phyloP scores from a whole-genome alignment of 2,329 filamentous ascomycete genomes.

The Rhinocladiella mackenziei region DNA sequence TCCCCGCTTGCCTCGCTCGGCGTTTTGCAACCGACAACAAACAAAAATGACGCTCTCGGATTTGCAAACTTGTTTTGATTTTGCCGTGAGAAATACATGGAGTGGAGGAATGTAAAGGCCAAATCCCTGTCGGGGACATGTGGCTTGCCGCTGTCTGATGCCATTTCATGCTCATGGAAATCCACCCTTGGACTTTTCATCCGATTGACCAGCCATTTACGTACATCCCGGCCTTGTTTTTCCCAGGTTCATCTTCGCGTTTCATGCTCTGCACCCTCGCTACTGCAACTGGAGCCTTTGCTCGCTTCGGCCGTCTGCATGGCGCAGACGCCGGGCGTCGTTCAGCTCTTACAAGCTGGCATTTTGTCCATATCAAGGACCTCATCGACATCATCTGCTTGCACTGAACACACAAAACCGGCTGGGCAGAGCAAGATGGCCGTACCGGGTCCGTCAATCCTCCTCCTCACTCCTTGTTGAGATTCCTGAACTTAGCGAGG shows the following conservation, averaged over 20 bases:
- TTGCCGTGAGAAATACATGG: too few relatives aligned
- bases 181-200: conserved; percentile 6
- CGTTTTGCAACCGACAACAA: conserved; percentile 13
- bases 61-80: conserved; percentile 17
- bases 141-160: too few relatives aligned
- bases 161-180: conserved; percentile 3
- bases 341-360: conserved; percentile 14
- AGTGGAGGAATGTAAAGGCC: not conserved
- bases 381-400: conserved; percentile 7
- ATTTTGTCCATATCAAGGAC: conserved; percentile 1
- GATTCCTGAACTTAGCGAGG: conserved; percentile 8
- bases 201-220: conserved; percentile 25
- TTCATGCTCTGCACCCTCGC: conserved; percentile 18
- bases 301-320: not conserved
- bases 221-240: conserved; percentile 17
- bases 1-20: conserved; percentile 14
- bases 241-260: conserved; percentile 21
- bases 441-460: conserved; percentile 1
- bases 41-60: conserved; percentile 4
- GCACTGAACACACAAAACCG: conserved; percentile 4
- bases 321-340: conserved; percentile 1
- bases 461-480: conserved; percentile 2
- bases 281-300: conserved; percentile 16
- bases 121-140: too few relatives aligned
- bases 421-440: conserved; percentile 6